Percentiles rank a stretch among this genome's conserved stretches.
Evolutionary conservation across 345 rosid species (phyloP).

Genomic region (Reutealis trisperma): DNA sequence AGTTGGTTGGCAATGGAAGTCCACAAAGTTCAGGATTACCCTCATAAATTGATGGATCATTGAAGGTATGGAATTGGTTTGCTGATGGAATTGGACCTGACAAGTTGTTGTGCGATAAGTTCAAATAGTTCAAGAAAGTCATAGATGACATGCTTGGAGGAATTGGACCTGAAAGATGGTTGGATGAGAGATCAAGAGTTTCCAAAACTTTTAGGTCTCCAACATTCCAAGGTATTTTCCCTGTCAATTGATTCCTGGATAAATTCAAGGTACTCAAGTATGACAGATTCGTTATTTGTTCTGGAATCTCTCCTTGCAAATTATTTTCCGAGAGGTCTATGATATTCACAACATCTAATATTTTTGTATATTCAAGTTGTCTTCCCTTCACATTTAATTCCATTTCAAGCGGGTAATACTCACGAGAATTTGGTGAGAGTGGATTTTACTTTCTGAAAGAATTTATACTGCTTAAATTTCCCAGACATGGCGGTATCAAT

Average conservation of each 20-base stretch:
- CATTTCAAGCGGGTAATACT: neutral
- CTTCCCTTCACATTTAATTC: neutral
- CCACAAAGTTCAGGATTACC: conserved; percentile 17
- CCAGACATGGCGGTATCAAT: conserved; percentile 1
- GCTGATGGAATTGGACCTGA: conserved; percentile 27
- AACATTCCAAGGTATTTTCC: conserved; percentile 6
- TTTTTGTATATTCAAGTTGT: neutral
- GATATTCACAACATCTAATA: neutral
- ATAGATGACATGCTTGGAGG: conserved; percentile 19
- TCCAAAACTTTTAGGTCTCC: conserved; percentile 5
- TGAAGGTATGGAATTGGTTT: conserved; percentile 19
- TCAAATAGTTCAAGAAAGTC: conserved; percentile 17
- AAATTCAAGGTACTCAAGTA: neutral
- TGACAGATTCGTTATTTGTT: conserved; percentile 5
- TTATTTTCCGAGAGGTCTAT: conserved; percentile 9
- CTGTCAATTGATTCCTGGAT: conserved; percentile 10
- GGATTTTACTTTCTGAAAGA: neutral
- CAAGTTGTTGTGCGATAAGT: conserved; percentile 25
- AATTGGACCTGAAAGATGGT: conserved; percentile 17
- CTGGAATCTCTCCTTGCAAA: neutral
- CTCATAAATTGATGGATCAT: conserved; percentile 19
- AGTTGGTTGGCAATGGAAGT: neutral
- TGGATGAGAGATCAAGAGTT: conserved; percentile 16
- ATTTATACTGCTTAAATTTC: neutral
- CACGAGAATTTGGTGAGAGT: too few relatives aligned